A percentile compares a stretch with the other conserved stretches of the same genome.
These are phyloP conservation scores for Russula abietina DNA, from an alignment of 768 basidiomycete genomes.

Conservation along the genomic window DNA sequence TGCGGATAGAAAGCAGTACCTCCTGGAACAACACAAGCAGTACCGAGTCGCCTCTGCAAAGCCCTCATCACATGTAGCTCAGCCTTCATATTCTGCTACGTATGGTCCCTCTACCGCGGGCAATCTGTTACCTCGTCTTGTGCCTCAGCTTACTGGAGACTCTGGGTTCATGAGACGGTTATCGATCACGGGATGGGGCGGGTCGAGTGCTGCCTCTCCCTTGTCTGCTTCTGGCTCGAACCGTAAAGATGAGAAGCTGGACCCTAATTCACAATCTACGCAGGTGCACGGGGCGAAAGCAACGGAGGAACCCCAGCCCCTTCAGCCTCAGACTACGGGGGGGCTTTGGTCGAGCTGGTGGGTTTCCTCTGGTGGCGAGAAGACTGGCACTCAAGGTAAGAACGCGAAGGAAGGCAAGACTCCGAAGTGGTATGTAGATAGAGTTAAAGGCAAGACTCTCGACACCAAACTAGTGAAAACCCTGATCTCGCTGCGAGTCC, in stretches of 20 bases:
- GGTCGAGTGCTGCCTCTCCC: constrained; percentile 34
- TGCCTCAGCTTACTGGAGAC: constrained; percentile 73
- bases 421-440: constrained; percentile 58
- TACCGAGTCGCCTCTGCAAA: constrained; percentile 35
- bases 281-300: constrained; percentile 13
- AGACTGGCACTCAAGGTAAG: constrained; percentile 29
- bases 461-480: constrained; percentile 67
- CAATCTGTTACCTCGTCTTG: constrained; percentile 55
- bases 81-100: constrained; percentile 42
- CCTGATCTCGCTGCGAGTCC: constrained; percentile 75
- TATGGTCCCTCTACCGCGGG: constrained; percentile 56
- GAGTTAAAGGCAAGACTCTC: constrained; percentile 48
- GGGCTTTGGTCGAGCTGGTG: constrained; percentile 75
- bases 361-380: constrained; percentile 58
- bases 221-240: constrained; percentile 31
- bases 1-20: constrained; percentile 55
- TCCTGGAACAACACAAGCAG: constrained; percentile 53
- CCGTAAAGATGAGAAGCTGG: constrained; percentile 39
- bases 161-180: constrained; percentile 60
- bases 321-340: constrained; percentile 67
- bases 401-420: constrained; percentile 40
- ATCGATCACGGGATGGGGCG: constrained; percentile 59
- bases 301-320: constrained; percentile 26
- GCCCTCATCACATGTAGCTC: constrained; percentile 27
- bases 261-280: constrained; percentile 12